Percentiles rank a stretch among this genome's conserved stretches.
Conservation (phyloP, 208 protist species). For the Porcisia hertigi region DNA sequence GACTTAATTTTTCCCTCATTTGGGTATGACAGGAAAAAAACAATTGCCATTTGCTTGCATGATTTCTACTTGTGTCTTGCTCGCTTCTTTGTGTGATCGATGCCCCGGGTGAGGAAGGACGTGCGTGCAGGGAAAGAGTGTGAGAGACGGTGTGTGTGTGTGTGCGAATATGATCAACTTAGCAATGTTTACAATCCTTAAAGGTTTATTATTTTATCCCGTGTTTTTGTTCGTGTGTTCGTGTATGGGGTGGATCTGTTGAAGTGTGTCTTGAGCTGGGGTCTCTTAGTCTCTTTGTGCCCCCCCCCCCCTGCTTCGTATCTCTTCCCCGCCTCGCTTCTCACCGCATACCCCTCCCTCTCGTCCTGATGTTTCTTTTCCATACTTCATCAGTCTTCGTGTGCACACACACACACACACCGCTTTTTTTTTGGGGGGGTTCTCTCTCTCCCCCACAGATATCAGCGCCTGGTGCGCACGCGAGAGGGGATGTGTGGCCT, state of each 20-base stretch:
- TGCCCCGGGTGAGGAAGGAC: not conserved
- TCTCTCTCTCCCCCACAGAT: not conserved
- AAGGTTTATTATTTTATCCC: constrained; percentile 15
- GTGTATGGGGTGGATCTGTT: not conserved
- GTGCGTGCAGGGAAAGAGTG: not conserved
- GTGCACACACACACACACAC: not conserved
- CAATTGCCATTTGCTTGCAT: not conserved
- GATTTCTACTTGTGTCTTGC: not conserved
- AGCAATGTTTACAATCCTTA: not conserved
- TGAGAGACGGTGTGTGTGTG: no score
- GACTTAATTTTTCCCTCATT: not conserved
- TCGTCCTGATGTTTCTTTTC: not conserved
- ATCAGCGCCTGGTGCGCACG: no score
- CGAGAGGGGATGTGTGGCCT: no score
- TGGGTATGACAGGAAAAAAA: not conserved
- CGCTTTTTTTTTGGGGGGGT: not conserved
- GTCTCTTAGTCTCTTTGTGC: not conserved
- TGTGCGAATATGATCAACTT: not conserved
- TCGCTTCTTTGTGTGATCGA: not conserved
- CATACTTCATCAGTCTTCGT: not conserved
- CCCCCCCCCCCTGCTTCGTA: not conserved
- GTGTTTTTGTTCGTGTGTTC: constrained; percentile 16
- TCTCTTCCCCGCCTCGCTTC: not conserved
- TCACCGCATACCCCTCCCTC: not conserved
- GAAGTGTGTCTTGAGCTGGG: not conserved